A percentile compares a stretch with the other conserved stretches of the same genome.
These are phyloP conservation scores for Trichoderma hamatum DNA, from an alignment of 2,329 filamentous ascomycete species.

Conservation along the genomic window DNA sequence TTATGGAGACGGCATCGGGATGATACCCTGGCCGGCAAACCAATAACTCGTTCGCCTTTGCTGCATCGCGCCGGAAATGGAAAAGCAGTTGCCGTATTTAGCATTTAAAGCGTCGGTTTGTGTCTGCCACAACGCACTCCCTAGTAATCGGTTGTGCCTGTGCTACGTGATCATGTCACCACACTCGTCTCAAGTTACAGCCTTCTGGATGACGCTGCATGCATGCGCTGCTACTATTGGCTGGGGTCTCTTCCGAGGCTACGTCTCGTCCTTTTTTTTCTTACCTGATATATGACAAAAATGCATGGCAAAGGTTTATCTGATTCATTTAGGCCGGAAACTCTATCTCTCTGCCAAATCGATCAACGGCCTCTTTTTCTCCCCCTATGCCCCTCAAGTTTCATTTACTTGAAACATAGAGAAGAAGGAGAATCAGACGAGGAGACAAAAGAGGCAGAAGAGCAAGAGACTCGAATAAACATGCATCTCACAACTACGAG, in stretches of 20 bases:
- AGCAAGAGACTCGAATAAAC: not conserved
- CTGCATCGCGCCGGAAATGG: conserved; percentile 11
- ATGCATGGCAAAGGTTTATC: not conserved
- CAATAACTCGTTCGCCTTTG: not conserved
- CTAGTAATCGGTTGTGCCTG: not conserved
- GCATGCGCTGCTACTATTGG: conserved; percentile 7
- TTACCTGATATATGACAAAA: not conserved
- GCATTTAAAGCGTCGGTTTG: conserved; percentile 3
- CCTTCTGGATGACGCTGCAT: not conserved
- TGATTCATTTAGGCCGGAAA: not conserved
- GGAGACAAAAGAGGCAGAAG: not conserved
- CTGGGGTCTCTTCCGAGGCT: not conserved
- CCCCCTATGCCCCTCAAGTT: not conserved
- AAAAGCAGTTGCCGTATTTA: conserved; percentile 12
- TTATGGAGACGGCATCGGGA: conserved; percentile 13
- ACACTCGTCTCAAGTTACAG: not conserved
- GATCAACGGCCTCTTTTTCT: not conserved
- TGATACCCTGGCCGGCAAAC: not conserved
- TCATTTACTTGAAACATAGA: not conserved
- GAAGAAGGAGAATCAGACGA: not conserved
- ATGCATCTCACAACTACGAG: not conserved
- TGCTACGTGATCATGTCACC: conserved; percentile 10
- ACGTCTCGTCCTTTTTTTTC: not conserved
- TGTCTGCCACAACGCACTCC: not conserved
- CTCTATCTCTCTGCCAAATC: not conserved